Percentiles rank a stretch among this genome's conserved stretches.
Evolutionary conservation across 441 rosid species (phyloP).

Genomic region (Pelargonium citronellum): DNA sequence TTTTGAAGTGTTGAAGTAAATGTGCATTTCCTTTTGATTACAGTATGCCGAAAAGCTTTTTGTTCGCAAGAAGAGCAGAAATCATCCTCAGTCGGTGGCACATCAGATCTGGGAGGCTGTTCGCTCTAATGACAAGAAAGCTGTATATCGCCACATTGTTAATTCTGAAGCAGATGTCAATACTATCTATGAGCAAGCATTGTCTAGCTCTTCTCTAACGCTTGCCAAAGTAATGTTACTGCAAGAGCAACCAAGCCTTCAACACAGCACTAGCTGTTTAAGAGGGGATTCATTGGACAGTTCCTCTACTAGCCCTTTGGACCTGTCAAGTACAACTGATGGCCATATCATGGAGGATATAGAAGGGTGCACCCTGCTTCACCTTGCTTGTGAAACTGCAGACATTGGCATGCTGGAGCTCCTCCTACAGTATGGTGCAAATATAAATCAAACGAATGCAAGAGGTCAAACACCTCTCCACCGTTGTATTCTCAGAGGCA

Average conservation of each 20-base stretch:
- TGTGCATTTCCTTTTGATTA: slow-evolving; percentile 13
- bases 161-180: slow-evolving; percentile 73
- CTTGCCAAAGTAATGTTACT: slow-evolving; percentile 79
- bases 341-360: slow-evolving; percentile 43
- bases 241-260: slow-evolving; percentile 61
- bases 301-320: slow-evolving; percentile 54
- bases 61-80: slow-evolving; percentile 67
- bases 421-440: slow-evolving; percentile 91
- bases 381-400: slow-evolving; percentile 93
- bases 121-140: slow-evolving; percentile 81
- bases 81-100: slow-evolving; percentile 44
- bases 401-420: slow-evolving; percentile 99
- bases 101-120: slow-evolving; percentile 93
- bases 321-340: slow-evolving; percentile 44
- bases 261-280: slow-evolving; percentile 48
- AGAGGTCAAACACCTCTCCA: slow-evolving; percentile 81
- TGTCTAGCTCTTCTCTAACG: slow-evolving; percentile 54
- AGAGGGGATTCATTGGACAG: slow-evolving; percentile 56
- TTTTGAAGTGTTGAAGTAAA: slow-evolving; percentile 12
- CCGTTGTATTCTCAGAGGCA: slow-evolving; percentile 61
- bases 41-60: slow-evolving; percentile 95
- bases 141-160: slow-evolving; percentile 78
- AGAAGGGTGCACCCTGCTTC: slow-evolving; percentile 79
- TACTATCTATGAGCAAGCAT: slow-evolving; percentile 53
- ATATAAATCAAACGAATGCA: slow-evolving; percentile 64